phyloP scores from a whole-genome alignment of 2,329 filamentous ascomycete species.

The Clonostachys sp. region DNA sequence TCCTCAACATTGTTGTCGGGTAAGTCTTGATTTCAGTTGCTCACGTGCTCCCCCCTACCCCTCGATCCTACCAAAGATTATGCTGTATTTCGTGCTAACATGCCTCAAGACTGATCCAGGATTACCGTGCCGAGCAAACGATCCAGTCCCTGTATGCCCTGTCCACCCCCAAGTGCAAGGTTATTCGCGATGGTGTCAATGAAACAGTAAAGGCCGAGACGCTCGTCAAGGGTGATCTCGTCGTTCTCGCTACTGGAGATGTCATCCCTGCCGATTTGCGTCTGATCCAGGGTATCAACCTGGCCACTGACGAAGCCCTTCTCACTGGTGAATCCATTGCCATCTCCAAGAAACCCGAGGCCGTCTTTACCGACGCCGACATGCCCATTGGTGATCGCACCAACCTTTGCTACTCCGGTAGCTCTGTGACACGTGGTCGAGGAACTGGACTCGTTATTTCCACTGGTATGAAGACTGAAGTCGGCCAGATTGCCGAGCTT shows the following conservation, averaged over 20 bases:
- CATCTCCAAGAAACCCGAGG: conserved; percentile 60
- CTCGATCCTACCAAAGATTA: conserved; percentile 11
- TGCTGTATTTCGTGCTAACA: conserved; percentile 15
- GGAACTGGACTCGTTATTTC: conserved; percentile 64
- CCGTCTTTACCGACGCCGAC: conserved; percentile 43
- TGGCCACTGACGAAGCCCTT: conserved; percentile 71
- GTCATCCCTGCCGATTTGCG: conserved; percentile 67
- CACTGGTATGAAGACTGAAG: conserved; percentile 71
- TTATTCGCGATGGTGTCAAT: conserved; percentile 47
- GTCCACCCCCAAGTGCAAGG: conserved; percentile 55
- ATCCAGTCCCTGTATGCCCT: conserved; percentile 57
- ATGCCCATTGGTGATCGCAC: conserved; percentile 64
- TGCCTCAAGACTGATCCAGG: conserved; percentile 49
- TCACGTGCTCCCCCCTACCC: background rate
- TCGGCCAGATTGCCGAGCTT: conserved; percentile 70
- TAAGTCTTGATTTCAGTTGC: conserved; percentile 23
- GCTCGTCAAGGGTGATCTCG: conserved; percentile 64
- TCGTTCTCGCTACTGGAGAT: conserved; percentile 59
- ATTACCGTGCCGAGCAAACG: conserved; percentile 57
- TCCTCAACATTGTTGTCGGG: conserved; percentile 65
- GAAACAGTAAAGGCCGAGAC: conserved; percentile 48
- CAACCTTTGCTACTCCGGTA: conserved; percentile 69
- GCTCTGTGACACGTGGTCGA: conserved; percentile 67
- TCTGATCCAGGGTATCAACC: conserved; percentile 62
- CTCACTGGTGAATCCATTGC: conserved; percentile 71